Conservation (phyloP, 257 asterid genomes). For the Nicotiana undulata region DNA sequence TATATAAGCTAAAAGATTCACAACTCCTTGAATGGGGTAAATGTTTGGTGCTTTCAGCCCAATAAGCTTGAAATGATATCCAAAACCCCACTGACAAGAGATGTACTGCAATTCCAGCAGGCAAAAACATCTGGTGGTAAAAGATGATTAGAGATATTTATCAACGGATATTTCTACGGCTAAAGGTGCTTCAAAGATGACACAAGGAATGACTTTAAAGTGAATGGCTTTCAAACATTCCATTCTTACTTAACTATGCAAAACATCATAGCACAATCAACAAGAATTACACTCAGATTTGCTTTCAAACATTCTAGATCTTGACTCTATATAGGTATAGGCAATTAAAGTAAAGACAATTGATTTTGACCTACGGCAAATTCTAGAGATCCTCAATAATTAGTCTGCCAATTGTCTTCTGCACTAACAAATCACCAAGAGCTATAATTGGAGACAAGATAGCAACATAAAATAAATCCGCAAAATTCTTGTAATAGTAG, state of each 20-base stretch:
- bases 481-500: background rate
- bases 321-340: background rate
- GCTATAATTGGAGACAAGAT: background rate
- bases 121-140: background rate
- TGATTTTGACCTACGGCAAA: background rate
- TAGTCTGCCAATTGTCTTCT: too few species aligned
- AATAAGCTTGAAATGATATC: background rate
- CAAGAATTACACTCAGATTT: background rate
- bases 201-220: background rate
- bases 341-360: background rate
- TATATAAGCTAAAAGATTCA: background rate
- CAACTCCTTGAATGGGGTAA: background rate
- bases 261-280: background rate
- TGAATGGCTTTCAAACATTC: background rate
- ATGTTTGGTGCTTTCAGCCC: background rate
- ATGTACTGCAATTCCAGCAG: background rate
- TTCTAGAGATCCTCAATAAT: too few species aligned
- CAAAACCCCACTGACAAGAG: background rate
- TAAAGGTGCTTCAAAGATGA: background rate
- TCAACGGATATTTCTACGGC: background rate
- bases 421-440: background rate
- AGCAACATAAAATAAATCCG: background rate
- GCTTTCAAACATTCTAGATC: too few species aligned
- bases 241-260: background rate
- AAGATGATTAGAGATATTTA: background rate